These are phyloP conservation scores for Yamadazyma friedrichii DNA, from an alignment of 1,139 yeast genomes.

Conservation along the genomic window DNA sequence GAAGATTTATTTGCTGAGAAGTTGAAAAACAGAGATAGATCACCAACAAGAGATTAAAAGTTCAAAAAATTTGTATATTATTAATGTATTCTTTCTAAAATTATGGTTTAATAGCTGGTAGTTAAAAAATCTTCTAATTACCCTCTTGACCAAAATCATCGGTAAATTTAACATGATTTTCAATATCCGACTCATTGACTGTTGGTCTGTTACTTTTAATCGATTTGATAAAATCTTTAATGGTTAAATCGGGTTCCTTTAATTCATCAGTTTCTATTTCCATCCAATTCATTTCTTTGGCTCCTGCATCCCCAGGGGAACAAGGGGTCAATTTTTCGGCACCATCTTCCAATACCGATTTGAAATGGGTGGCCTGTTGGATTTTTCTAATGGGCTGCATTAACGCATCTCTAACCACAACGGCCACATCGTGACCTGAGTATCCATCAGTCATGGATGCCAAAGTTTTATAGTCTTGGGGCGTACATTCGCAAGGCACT, in stretches of 20 bases:
- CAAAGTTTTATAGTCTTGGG: constrained; percentile 71
- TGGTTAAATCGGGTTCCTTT: constrained; percentile 82
- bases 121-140: constrained; percentile 44
- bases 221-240: constrained; percentile 92
- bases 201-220: constrained; percentile 92
- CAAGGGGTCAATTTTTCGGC: constrained; percentile 74
- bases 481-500: constrained; percentile 77
- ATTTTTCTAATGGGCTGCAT: constrained; percentile 98
- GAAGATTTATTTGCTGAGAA: constrained; percentile 42
- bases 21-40: constrained; percentile 18
- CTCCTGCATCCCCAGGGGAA: constrained; percentile 90
- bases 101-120: constrained; percentile 6
- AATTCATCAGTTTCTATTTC: constrained; percentile 87
- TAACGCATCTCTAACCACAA: constrained; percentile 93
- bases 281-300: constrained; percentile 91
- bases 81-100: not conserved
- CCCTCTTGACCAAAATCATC: constrained; percentile 97
- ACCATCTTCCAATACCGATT: constrained; percentile 45
- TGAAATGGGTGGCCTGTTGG: constrained; percentile 95
- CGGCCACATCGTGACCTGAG: constrained; percentile 96
- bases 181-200: constrained; percentile 80
- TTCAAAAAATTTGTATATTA: not conserved
- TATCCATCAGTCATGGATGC: constrained; percentile 97
- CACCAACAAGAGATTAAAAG: constrained; percentile 11
- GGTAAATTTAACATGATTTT: constrained; percentile 84